A percentile compares a stretch with the other conserved stretches of the same genome.
Evolutionary conservation across 2,329 filamentous ascomycete genomes (phyloP).

Genomic region (Erysiphe pulchra): DNA sequence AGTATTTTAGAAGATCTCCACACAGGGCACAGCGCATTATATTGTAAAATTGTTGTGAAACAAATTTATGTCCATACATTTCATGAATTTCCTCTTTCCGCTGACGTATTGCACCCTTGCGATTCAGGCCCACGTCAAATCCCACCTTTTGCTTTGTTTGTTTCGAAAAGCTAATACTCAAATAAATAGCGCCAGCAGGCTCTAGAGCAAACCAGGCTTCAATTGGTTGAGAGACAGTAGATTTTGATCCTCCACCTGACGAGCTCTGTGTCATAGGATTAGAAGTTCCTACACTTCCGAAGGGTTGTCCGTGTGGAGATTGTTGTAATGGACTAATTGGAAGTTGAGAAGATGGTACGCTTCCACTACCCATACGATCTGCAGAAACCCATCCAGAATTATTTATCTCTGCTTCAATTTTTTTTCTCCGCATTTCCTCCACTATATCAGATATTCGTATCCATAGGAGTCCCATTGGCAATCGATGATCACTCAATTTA

Average conservation of each 20-base stretch:
- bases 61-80: slow-evolving; percentile 97
- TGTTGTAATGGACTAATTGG: slow-evolving; percentile 25
- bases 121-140: slow-evolving; percentile 71
- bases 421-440: slow-evolving; percentile 91
- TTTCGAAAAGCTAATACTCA: slow-evolving; percentile 81
- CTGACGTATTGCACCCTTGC: slow-evolving; percentile 89
- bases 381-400: slow-evolving; percentile 92
- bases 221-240: slow-evolving; percentile 28
- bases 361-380: slow-evolving; percentile 59
- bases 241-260: slow-evolving; percentile 10
- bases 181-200: slow-evolving; percentile 73
- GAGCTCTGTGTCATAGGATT: slow-evolving; percentile 16
- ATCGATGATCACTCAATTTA: slow-evolving; percentile 68
- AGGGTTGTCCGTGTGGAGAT: slow-evolving; percentile 19
- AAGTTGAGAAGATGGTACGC: slow-evolving; percentile 25
- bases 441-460: slow-evolving; percentile 90
- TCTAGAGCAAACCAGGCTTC: slow-evolving; percentile 96
- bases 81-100: slow-evolving; percentile 96
- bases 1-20: slow-evolving; percentile 95
- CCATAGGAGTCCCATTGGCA: slow-evolving; percentile 90
- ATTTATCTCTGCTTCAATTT: slow-evolving; percentile 87
- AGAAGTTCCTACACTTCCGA: not conserved
- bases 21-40: slow-evolving; percentile 98
- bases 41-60: slow-evolving; percentile 98
- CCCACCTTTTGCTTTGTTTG: slow-evolving; percentile 60